Percentiles rank a stretch among this genome's conserved stretches.
These are phyloP conservation scores for Mallotus repandus DNA, from an alignment of 441 rosid genomes.

Conservation along the genomic window DNA sequence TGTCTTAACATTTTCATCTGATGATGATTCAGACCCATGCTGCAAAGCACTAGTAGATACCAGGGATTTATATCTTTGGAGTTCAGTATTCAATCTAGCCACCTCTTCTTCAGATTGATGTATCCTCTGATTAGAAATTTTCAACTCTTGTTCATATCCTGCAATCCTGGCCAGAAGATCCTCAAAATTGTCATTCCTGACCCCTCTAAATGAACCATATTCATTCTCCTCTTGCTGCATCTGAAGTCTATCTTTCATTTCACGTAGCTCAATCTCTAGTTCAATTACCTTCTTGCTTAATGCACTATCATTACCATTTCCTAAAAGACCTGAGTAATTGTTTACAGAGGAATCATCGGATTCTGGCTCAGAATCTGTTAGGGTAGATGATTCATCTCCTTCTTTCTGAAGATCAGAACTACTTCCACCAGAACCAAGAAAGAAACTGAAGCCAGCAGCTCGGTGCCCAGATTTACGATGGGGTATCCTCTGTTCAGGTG, in stretches of 20 bases:
- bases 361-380: slow-evolving; percentile 73
- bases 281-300: slow-evolving; percentile 47
- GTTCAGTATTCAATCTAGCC: slow-evolving; percentile 49
- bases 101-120: slow-evolving; percentile 51
- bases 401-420: slow-evolving; percentile 57
- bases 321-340: slow-evolving; percentile 51
- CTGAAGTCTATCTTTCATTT: slow-evolving; percentile 62
- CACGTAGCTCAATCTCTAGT: slow-evolving; percentile 73
- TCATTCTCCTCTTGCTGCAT: slow-evolving; percentile 49
- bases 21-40: slow-evolving; percentile 26
- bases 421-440: slow-evolving; percentile 69
- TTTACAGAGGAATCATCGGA: slow-evolving; percentile 75
- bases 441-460: slow-evolving; percentile 86
- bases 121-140: slow-evolving; percentile 50
- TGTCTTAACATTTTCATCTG: slow-evolving; percentile 8
- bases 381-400: slow-evolving; percentile 74
- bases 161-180: slow-evolving; percentile 40
- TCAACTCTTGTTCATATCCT: slow-evolving; percentile 54
- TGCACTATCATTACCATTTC: slow-evolving; percentile 49
- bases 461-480: slow-evolving; percentile 59
- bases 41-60: slow-evolving; percentile 13
- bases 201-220: slow-evolving; percentile 34
- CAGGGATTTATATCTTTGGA: slow-evolving; percentile 35
- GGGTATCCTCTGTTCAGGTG: slow-evolving; percentile 40
- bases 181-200: slow-evolving; percentile 30